These are phyloP conservation scores for Spergularia azorica DNA, from an alignment of 179 eudicot species.

Conservation along the genomic window DNA sequence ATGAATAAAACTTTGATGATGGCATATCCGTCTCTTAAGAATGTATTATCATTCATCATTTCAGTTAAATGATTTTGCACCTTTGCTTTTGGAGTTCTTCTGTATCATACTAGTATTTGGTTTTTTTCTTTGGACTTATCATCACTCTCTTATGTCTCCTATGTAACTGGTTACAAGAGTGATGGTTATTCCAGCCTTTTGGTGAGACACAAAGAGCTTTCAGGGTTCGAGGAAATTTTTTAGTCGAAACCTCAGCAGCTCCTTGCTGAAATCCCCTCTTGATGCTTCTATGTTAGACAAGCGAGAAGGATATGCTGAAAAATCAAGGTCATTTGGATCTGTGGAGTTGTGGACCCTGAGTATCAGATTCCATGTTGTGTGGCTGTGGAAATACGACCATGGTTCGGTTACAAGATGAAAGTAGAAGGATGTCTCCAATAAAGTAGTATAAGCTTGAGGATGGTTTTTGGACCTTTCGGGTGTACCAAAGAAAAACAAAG, in stretches of 20 bases:
- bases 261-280: too few relatives aligned
- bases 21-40: background rate
- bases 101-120: too few relatives aligned
- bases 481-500: background rate
- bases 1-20: background rate
- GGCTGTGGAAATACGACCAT: background rate
- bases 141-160: too few relatives aligned
- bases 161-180: background rate
- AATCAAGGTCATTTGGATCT: background rate
- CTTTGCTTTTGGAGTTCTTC: too few relatives aligned
- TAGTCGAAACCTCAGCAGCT: too few relatives aligned
- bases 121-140: background rate
- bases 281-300: background rate
- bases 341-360: background rate
- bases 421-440: too few relatives aligned
- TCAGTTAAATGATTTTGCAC: too few relatives aligned
- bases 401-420: background rate
- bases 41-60: background rate
- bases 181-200: too few relatives aligned
- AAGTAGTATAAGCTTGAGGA: too few relatives aligned
- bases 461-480: too few relatives aligned
- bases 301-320: background rate
- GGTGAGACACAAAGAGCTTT: too few relatives aligned
- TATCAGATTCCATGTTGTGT: background rate
- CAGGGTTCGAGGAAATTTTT: too few relatives aligned